A percentile compares a stretch with the other conserved stretches of the same genome.
phyloP scores from a whole-genome alignment of 73 alveolate species.

The Paraurostyla sp. region DNA sequence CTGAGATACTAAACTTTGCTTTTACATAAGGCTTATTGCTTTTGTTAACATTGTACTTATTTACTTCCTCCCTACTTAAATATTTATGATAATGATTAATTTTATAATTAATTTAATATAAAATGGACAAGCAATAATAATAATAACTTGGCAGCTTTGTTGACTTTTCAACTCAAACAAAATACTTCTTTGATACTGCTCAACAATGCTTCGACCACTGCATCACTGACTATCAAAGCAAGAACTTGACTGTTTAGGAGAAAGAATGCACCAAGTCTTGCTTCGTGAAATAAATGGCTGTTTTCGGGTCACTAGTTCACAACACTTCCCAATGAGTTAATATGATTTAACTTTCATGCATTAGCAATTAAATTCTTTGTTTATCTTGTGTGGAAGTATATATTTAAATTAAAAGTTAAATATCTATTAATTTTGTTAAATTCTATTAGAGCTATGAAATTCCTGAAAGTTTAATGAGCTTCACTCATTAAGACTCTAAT shows the following conservation, averaged over 20 bases:
- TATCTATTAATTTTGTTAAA: no score
- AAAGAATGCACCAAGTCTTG: conserved; percentile 62
- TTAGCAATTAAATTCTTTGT: no score
- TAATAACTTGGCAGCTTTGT: neutral
- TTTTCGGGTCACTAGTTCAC: conserved; percentile 28
- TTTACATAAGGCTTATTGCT: neutral
- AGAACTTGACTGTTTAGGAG: conserved; percentile 23
- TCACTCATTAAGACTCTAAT: no score
- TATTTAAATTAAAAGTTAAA: no score
- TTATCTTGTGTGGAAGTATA: no score
- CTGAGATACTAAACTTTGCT: neutral
- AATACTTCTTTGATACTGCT: conserved; percentile 70
- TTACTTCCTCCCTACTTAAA: neutral
- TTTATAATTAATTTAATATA: neutral
- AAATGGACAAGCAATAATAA: neutral
- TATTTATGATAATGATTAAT: conserved; percentile 6
- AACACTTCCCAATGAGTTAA: conserved; percentile 1
- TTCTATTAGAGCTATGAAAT: no score
- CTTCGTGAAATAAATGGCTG: conserved; percentile 45
- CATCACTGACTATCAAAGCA: conserved; percentile 39
- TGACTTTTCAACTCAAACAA: conserved; percentile 54
- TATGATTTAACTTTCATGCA: no score
- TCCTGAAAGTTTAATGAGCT: no score
- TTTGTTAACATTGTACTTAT: neutral
- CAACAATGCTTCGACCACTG: conserved; percentile 60